phyloP scores from a whole-genome alignment of 306 rosid genomes.

The Inga laurina region DNA sequence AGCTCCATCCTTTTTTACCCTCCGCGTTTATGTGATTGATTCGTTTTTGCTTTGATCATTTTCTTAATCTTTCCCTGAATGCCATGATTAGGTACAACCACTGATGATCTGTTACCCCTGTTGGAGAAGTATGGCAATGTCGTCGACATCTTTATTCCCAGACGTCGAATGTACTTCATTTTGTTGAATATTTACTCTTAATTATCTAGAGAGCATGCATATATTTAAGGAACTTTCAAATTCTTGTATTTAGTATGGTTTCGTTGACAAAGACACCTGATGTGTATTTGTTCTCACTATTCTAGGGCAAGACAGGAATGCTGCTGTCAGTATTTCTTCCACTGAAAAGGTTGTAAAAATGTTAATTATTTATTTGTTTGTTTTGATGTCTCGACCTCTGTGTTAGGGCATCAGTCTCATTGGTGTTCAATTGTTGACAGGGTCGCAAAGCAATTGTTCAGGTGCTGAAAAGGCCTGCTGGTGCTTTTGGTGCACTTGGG shows the following conservation, averaged over 20 bases:
- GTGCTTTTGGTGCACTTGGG: slow-evolving; percentile 60
- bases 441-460: slow-evolving; percentile 58
- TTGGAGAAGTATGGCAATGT: slow-evolving; percentile 90
- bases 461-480: slow-evolving; percentile 53
- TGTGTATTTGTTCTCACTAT: neutral
- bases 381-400: slow-evolving; percentile 18
- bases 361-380: neutral
- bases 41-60: neutral
- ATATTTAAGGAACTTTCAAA: neutral
- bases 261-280: too few species aligned
- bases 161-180: slow-evolving; percentile 67
- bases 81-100: slow-evolving; percentile 60
- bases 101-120: slow-evolving; percentile 81
- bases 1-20: neutral
- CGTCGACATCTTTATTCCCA: slow-evolving; percentile 88
- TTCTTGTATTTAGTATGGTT: neutral
- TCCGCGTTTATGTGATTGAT: neutral
- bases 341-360: slow-evolving; percentile 45
- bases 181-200: neutral
- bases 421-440: slow-evolving; percentile 38
- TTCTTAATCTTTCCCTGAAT: neutral
- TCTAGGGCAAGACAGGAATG: slow-evolving; percentile 35
- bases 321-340: slow-evolving; percentile 22
- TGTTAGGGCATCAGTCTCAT: slow-evolving; percentile 29
- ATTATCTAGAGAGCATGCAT: too few species aligned